phyloP scores from a whole-genome alignment of 2,329 filamentous ascomycete genomes.

The Daldinia sp. region DNA sequence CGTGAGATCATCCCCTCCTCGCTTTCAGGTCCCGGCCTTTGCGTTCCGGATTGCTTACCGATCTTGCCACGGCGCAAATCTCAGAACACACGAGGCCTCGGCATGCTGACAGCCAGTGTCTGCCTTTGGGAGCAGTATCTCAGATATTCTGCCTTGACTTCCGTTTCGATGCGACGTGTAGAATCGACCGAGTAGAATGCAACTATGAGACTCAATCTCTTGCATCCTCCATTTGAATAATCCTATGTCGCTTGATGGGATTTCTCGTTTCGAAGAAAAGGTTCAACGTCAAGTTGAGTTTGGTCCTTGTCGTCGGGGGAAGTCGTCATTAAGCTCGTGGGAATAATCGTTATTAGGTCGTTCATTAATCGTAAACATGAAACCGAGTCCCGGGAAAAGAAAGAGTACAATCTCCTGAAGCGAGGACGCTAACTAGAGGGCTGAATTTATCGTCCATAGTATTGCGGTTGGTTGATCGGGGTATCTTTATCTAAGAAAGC shows the following conservation, averaged over 20 bases:
- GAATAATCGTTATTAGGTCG: constrained; percentile 47
- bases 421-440: constrained; percentile 46
- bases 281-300: constrained; percentile 46
- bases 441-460: constrained; percentile 33
- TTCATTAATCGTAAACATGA: constrained; percentile 56
- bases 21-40: constrained; percentile 40
- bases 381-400: constrained; percentile 48
- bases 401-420: constrained; percentile 51
- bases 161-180: constrained; percentile 39
- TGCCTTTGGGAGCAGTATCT: constrained; percentile 41
- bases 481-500: constrained; percentile 53
- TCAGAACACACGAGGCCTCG: constrained; percentile 39
- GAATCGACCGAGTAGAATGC: constrained; percentile 42
- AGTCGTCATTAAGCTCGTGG: constrained; percentile 54
- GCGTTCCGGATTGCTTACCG: constrained; percentile 38
- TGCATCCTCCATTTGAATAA: constrained; percentile 40
- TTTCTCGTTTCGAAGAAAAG: constrained; percentile 42
- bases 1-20: constrained; percentile 45
- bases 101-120: constrained; percentile 45
- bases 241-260: constrained; percentile 41
- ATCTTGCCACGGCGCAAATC: constrained; percentile 43
- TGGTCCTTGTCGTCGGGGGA: constrained; percentile 50
- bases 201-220: constrained; percentile 40
- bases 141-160: constrained; percentile 39
- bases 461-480: constrained; percentile 47